Evolutionary conservation across 257 asterid species (phyloP).

Genomic region (Gentiana straminea): DNA sequence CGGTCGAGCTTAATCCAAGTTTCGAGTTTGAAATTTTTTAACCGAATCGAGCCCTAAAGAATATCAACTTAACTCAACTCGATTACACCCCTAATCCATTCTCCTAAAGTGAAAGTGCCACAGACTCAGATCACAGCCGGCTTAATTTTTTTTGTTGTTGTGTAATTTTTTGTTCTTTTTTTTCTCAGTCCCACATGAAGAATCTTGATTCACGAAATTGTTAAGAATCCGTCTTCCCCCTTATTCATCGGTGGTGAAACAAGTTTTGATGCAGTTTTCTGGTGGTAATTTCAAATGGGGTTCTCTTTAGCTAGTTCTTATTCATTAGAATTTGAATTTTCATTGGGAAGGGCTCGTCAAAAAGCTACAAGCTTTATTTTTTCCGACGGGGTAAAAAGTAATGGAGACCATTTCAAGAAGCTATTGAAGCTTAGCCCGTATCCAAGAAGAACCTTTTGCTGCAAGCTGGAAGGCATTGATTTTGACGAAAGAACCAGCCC

Average conservation of each 20-base stretch:
- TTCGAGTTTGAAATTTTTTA: no score
- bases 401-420: conserved; percentile 12
- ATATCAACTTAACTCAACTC: no score
- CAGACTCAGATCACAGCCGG: no score
- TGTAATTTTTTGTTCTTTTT: no score
- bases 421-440: conserved; percentile 10
- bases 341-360: conserved; percentile 6
- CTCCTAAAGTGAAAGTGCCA: no score
- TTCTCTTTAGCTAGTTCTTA: conserved; percentile 17
- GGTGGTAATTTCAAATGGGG: conserved; percentile 25
- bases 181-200: not conserved
- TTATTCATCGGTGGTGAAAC: not conserved
- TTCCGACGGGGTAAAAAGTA: conserved; percentile 9
- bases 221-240: not conserved
- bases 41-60: no score
- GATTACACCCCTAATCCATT: no score
- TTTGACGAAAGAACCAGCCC: conserved; percentile 65
- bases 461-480: conserved; percentile 37
- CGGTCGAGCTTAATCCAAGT: no score
- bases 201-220: not conserved
- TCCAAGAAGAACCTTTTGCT: conserved; percentile 21
- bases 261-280: not conserved
- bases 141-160: no score
- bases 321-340: conserved; percentile 13
- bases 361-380: conserved; percentile 8